Evolutionary conservation across 345 rosid genomes (phyloP), one percentile per base, ranked within the genome.

Genomic region (Citrus reticulata): DNA sequence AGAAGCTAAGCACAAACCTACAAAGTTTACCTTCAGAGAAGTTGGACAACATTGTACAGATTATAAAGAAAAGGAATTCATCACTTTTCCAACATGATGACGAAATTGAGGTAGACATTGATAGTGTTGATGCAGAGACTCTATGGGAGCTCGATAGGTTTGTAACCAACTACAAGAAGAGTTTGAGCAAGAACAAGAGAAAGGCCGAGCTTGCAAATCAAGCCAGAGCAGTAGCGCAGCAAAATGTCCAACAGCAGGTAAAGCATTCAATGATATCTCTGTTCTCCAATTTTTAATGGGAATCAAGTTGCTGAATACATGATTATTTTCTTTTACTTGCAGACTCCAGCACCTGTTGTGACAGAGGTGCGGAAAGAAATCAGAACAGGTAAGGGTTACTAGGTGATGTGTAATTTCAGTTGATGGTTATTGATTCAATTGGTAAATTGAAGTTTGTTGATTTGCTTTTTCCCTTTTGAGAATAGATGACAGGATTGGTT

Each of bases 131-230:
- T 83, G 87, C 93, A 0, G 99, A 96, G 89, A 96, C 99, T 74
- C 91, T 96, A 34, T 96, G 99, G 99, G 99, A 96, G 88, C 91
- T 96, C 59, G 99, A 96, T 82, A 92, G 99, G 84, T 96, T 94
- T 87, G 94, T 94, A 0, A 93, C 95, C 78, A 96, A 96, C 89
- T 96, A 91, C 81, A 96, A 91, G 84, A 94, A 96, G 85, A 93
- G 97, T 77, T 84, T 96, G 84, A 96, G 99, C 89, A 96, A 96
- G 92, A 87, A 88, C 85, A 96, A 94, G 88, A 91, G 99, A 84
- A 96, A 92, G 85, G 98, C 98, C 62, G 99, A 96, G 84, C 93
- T 88, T 73, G 97, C 95, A 46, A 82, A 79, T 72, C 97, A 90
- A 85, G 97, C 97, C 73, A 91, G 94, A 87, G 88, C 86, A 83